phyloP scores from a whole-genome alignment of 495 filamentous ascomycete genomes.

The Penicillium taxi region DNA sequence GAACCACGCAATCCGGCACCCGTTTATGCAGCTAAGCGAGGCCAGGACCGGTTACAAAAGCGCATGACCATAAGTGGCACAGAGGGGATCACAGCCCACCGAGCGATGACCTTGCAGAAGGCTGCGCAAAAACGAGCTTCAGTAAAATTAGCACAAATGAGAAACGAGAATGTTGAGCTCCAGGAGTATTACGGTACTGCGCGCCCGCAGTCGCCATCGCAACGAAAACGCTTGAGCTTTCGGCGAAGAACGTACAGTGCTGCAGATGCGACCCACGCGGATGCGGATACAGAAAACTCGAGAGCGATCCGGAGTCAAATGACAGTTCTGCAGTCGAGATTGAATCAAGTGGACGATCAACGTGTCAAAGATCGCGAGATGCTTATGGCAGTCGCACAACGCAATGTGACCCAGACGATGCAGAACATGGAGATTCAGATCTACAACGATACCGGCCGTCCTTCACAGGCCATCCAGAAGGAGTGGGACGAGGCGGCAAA shows the following conservation, averaged over 20 bases:
- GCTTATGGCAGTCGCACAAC: slow-evolving; percentile 70
- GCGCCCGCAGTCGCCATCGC: slow-evolving; percentile 30
- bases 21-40: slow-evolving; percentile 32
- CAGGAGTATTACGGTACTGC: slow-evolving; percentile 66
- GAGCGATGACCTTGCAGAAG: slow-evolving; percentile 64
- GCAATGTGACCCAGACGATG: slow-evolving; percentile 72
- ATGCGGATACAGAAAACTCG: slow-evolving; percentile 60
- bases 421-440: slow-evolving; percentile 73
- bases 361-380: slow-evolving; percentile 66
- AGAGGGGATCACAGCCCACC: slow-evolving; percentile 23
- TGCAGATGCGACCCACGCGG: slow-evolving; percentile 53
- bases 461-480: slow-evolving; percentile 57
- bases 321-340: slow-evolving; percentile 59
- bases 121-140: slow-evolving; percentile 75
- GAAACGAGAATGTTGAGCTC: slow-evolving; percentile 60
- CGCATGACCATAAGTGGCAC: slow-evolving; percentile 28
- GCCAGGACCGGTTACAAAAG: slow-evolving; percentile 30
- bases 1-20: slow-evolving; percentile 16
- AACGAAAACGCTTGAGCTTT: slow-evolving; percentile 48
- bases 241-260: slow-evolving; percentile 65
- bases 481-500: slow-evolving; percentile 75
- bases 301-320: slow-evolving; percentile 72
- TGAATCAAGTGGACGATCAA: slow-evolving; percentile 63
- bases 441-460: slow-evolving; percentile 66
- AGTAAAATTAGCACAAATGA: slow-evolving; percentile 72